Conservation (phyloP, 192 early-diverging fungal genomes). For the Dissophora ornata region DNA sequence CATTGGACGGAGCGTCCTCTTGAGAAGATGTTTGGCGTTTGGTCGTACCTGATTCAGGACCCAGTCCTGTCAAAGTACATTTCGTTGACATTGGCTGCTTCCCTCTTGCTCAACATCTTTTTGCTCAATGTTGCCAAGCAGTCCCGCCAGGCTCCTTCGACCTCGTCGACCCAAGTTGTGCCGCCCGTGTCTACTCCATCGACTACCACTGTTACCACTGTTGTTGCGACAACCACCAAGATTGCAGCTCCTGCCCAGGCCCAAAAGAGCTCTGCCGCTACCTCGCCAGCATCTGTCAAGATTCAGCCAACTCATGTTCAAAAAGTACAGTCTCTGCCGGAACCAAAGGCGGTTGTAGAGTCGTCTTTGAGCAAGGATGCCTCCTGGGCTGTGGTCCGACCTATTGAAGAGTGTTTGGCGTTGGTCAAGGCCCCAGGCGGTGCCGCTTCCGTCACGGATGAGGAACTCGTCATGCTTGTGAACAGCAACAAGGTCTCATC, state of each 20-base stretch:
- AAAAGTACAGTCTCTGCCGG: slow-evolving; percentile 37
- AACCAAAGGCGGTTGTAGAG: slow-evolving; percentile 40
- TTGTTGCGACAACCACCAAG: slow-evolving; percentile 46
- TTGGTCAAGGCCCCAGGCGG: slow-evolving; percentile 60
- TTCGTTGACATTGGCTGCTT: slow-evolving; percentile 58
- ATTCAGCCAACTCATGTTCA: slow-evolving; percentile 36
- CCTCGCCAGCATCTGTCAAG: slow-evolving; percentile 14
- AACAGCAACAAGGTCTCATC: slow-evolving; percentile 77
- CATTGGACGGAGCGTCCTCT: slow-evolving; percentile 56
- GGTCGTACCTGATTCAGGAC: slow-evolving; percentile 65
- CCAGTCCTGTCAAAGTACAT: slow-evolving; percentile 70
- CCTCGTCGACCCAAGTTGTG: slow-evolving; percentile 5
- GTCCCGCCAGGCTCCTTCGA: slow-evolving; percentile 50
- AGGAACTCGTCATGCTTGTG: slow-evolving; percentile 81
- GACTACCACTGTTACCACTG: slow-evolving; percentile 40
- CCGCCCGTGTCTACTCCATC: slow-evolving; percentile 9
- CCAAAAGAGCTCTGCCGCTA: not conserved
- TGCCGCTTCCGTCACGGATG: slow-evolving; percentile 69
- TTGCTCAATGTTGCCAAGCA: slow-evolving; percentile 71
- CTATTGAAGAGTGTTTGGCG: slow-evolving; percentile 57
- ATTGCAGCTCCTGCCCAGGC: slow-evolving; percentile 31
- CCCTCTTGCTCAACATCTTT: slow-evolving; percentile 67
- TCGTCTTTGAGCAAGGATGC: slow-evolving; percentile 17
- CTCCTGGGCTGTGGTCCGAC: slow-evolving; percentile 38
- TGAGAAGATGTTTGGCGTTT: slow-evolving; percentile 59